Percentiles rank a stretch among this genome's conserved stretches.
phyloP scores from a whole-genome alignment of 306 rosid genomes.

The Cucumis cinereus region DNA sequence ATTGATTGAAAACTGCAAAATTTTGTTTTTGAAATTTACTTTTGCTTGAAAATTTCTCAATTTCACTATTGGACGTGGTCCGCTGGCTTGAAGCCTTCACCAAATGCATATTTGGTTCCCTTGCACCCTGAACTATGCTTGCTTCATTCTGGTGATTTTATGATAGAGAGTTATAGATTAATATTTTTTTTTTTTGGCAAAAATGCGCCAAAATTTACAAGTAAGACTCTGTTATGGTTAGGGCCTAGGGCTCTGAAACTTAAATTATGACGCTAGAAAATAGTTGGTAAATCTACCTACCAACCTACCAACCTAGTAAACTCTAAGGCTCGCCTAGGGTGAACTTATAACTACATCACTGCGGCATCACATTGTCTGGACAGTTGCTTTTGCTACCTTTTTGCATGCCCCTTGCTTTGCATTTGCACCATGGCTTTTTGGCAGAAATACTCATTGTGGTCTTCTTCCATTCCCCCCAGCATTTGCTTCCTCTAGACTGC shows the following conservation, averaged over 20 bases:
- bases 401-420: background rate
- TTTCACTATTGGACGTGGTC: background rate
- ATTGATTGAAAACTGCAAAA: background rate
- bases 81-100: background rate
- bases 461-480: background rate
- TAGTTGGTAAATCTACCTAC: background rate
- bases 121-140: background rate
- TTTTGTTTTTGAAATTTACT: background rate
- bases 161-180: background rate
- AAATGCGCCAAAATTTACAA: background rate
- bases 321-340: background rate
- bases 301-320: background rate
- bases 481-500: background rate
- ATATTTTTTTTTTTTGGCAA: background rate
- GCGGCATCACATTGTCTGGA: background rate
- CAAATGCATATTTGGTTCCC: background rate
- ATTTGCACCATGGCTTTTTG: background rate
- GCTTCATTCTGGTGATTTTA: background rate
- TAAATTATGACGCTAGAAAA: background rate
- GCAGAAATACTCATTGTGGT: background rate
- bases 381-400: background rate
- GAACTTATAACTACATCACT: background rate
- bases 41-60: background rate
- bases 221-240: background rate
- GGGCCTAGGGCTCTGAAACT: background rate